phyloP scores from a whole-genome alignment of 768 basidiomycete genomes.

The Leccinellum luteum region DNA sequence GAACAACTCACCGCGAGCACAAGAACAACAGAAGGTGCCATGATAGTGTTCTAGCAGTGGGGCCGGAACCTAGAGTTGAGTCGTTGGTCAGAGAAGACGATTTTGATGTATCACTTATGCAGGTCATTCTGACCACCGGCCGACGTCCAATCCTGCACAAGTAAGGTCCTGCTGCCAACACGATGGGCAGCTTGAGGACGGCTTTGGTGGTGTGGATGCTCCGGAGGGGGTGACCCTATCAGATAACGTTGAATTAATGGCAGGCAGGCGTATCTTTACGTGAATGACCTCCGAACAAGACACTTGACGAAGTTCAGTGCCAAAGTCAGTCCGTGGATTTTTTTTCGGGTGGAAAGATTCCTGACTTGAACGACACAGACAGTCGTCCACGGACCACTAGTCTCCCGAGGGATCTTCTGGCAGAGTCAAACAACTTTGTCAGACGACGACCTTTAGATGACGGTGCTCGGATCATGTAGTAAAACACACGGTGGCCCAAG shows the following conservation, averaged over 20 bases:
- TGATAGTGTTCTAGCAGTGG: background rate
- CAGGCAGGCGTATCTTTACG: background rate
- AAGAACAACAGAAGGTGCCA: conserved; percentile 10
- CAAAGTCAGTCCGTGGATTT: too few species aligned
- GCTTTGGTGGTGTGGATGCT: background rate
- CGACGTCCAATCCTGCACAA: background rate
- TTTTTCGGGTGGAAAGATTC: too few species aligned
- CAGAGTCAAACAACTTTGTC: background rate
- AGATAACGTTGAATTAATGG: too few species aligned
- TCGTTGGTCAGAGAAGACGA: too few species aligned
- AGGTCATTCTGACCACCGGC: background rate
- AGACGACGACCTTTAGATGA: background rate
- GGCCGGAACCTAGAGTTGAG: too few species aligned
- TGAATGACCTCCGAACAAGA: too few species aligned
- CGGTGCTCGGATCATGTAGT: background rate
- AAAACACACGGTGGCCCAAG: too few species aligned
- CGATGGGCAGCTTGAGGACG: background rate
- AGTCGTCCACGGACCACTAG: too few species aligned
- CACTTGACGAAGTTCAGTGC: too few species aligned
- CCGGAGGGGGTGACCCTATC: background rate
- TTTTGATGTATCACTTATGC: too few species aligned
- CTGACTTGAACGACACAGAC: too few species aligned
- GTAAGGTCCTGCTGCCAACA: background rate
- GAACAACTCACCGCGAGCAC: conserved; percentile 20
- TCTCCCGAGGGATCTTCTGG: background rate